Evolutionary conservation across 768 basidiomycete genomes (phyloP).

Genomic region (Pleurotus sapidus): DNA sequence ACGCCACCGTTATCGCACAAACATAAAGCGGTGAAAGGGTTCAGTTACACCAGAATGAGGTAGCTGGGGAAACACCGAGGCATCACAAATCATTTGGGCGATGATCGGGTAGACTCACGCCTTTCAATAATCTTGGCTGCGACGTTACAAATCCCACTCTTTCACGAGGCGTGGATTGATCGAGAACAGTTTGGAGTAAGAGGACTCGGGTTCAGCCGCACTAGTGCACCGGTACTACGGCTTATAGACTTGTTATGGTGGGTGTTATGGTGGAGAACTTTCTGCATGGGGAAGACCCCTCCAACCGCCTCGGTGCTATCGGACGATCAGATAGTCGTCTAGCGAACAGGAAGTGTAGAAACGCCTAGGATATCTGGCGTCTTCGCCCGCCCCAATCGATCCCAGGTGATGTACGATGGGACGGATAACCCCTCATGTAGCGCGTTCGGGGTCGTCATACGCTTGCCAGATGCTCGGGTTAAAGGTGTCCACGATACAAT

Average conservation of each 20-base stretch:
- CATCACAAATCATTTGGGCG: no score
- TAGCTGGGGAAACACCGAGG: no score
- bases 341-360: not conserved
- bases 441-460: conserved; percentile 34
- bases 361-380: conserved; percentile 47
- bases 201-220: conserved; percentile 36
- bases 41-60: no score
- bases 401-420: conserved; percentile 35
- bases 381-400: conserved; percentile 27
- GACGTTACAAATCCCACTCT: conserved; percentile 9
- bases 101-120: no score
- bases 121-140: conserved; percentile 1
- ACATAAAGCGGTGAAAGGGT: no score
- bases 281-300: conserved; percentile 23
- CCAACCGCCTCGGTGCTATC: conserved; percentile 34
- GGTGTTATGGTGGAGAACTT: not conserved
- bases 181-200: conserved; percentile 38
- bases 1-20: no score
- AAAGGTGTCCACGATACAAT: conserved; percentile 40
- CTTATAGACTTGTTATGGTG: not conserved
- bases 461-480: conserved; percentile 34
- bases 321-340: not conserved
- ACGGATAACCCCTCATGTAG: conserved; percentile 35
- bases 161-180: conserved; percentile 28
- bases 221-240: conserved; percentile 35